Base-by-base conservation (phyloP, 768 basidiomycete genomes). In the Podaxis sp. region DNA sequence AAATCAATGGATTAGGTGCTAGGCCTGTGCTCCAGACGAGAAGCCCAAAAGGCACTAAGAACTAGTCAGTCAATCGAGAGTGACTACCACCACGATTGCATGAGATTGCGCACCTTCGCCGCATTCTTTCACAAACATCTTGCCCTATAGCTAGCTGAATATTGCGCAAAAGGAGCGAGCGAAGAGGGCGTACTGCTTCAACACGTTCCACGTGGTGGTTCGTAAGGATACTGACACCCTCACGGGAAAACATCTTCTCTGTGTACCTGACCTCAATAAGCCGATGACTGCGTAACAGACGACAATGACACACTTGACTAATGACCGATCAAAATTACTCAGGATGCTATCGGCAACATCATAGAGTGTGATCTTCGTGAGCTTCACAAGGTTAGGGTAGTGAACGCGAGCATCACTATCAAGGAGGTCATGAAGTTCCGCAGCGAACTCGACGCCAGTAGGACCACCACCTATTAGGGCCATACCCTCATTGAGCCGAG, bases 11-110 rank as follows among this genome's bases (percentile, higher is more conserved):
- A 69, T 94, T 95, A 3, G 91, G 85, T 4, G 90, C 82, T 2
- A 95, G 77, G 1, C 93, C 93, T 1, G 93, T 95, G 62, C 87
- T 89, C 93, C 93, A 95, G 14, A 95, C 91, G 10, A 92, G 80
- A 21, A 95, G 75, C 25, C 93, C 92, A 70, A 88, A 91, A 5
- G 84, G 86, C 38, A 92, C 91, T 32, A 32, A 32, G 7, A 32
- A 32, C 32, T 32, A 32, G 7, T 32, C 7, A 32, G 32, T 32
- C 7, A 32, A 32, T 50, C 55, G 4, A 61, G 10, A 16, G 50
- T 51, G 53, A 59, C 14, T 16, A 21, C 9, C 28, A 55, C 11
- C 47, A 65, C 44, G 48, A 54, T 27, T 57, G 32, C 32, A 32
- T 32, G 32, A 63, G 42, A 62, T 18, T 27, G 18, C 7, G 25